Evolutionary conservation across 495 filamentous ascomycete species (phyloP), one percentile per base, ranked within the genome.

Genomic region (Bombardia bombarda): DNA sequence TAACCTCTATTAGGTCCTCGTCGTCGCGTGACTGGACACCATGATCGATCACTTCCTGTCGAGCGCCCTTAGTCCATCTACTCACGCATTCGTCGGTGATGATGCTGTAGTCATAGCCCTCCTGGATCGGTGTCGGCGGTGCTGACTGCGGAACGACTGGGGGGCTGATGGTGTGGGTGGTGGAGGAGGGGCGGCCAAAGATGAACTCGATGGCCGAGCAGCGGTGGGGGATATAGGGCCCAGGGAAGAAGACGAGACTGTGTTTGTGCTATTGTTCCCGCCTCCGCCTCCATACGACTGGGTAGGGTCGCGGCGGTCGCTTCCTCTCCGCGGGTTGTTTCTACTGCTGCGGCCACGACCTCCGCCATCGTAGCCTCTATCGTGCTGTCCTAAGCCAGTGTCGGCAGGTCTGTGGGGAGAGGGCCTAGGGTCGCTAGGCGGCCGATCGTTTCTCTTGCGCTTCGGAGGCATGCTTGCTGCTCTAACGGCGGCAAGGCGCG

Each of bases 1-100:
- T 74, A 23, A 95, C 67, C 42, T 71, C 70, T 25, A 80, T 58
- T 17, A 75, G 56, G 57, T 94, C 85, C 47, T 82, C 74, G 47
- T 82, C 73, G 22, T 74, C 62, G 35, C 75, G 74, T 20, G 79
- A 81, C 45, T 77, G 69, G 38, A 67, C 53, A 21, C 73, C 74
- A 47, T 73, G 61, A 3, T 62, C 58, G 17, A 75, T 54, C 4
- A 78, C 61, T 33, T 74, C 67, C 34, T 75, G 70, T 5, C 74
- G 68, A n/a, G 65, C 72, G 37, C 53, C 58, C 38, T 65, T 58
- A 28, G 59, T 48, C 74, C 74, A 78, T 28, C 57, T 46, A 8
- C 52, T 51, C 7, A 76, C 45, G 37, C 66, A 61, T 19, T 67
- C 57, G 25, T 76, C 67, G 12, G 74, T 75, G 24, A 78, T 45